These are phyloP conservation scores for Cornus controversa DNA, from an alignment of 148 eudicot genomes.

Conservation along the genomic window DNA sequence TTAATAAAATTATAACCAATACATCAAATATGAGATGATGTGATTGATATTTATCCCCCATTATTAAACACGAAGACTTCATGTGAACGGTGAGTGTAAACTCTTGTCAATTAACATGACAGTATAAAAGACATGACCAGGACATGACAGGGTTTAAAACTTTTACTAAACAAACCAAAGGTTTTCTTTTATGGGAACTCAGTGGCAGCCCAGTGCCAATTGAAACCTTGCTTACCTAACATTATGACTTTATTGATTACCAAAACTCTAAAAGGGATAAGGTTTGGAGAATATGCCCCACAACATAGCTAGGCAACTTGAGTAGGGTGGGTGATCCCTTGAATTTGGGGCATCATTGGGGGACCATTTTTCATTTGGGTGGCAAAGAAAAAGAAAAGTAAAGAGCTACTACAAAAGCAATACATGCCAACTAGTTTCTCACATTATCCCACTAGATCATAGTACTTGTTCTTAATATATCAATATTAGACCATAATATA, in stretches of 20 bases:
- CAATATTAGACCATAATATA: no score
- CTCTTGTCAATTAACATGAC: no score
- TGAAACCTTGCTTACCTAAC: neutral
- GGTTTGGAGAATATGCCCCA: neutral
- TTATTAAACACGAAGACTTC: no score
- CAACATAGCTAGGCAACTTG: neutral
- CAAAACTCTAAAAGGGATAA: neutral
- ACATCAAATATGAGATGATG: no score
- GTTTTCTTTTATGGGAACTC: no score
- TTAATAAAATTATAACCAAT: no score
- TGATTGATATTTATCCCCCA: no score
- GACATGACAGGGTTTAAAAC: no score
- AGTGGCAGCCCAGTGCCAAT: neutral
- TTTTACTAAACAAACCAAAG: no score
- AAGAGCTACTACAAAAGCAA: neutral
- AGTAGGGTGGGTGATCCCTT: neutral
- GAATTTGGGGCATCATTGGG: slow-evolving; percentile 4
- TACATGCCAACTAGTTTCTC: neutral
- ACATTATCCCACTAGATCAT: neutral
- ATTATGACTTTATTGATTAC: neutral
- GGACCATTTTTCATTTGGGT: slow-evolving; percentile 3
- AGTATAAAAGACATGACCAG: no score
- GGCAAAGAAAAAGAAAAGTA: neutral
- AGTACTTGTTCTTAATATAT: neutral
- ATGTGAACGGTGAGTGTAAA: no score